Evolutionary conservation across 1,139 yeast species (phyloP).

Genomic region (Magnusiomyces clavatus): DNA sequence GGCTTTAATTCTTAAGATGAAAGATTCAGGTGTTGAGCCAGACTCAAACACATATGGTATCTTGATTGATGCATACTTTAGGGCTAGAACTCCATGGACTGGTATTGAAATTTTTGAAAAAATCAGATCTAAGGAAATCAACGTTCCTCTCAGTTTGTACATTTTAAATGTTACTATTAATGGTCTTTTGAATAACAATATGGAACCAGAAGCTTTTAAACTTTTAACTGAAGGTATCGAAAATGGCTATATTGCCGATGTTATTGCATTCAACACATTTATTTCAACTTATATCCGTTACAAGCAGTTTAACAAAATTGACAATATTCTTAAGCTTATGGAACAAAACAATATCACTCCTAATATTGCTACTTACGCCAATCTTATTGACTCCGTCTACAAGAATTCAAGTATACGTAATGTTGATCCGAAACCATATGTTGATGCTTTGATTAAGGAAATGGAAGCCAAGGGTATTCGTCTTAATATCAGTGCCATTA

Average conservation of each 20-base stretch:
- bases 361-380: constrained; percentile 62
- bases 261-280: constrained; percentile 37
- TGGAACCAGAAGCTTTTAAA: constrained; percentile 26
- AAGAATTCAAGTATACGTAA: constrained; percentile 42
- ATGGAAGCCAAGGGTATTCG: constrained; percentile 39
- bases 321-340: constrained; percentile 33
- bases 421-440: constrained; percentile 37
- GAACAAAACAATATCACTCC: constrained; percentile 40
- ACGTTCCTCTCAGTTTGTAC: constrained; percentile 21
- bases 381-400: constrained; percentile 49
- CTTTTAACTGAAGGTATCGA: constrained; percentile 28
- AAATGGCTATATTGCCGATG: constrained; percentile 31
- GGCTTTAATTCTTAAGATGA: constrained; percentile 35
- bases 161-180: constrained; percentile 31
- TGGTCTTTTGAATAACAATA: constrained; percentile 25
- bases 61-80: constrained; percentile 33
- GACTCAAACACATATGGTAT: constrained; percentile 34
- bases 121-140: constrained; percentile 18
- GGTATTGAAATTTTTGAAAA: constrained; percentile 29
- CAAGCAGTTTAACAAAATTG: constrained; percentile 32
- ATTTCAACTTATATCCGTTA: constrained; percentile 29
- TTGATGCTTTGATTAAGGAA: constrained; percentile 37
- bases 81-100: constrained; percentile 25
- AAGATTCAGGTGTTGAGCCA: constrained; percentile 32
- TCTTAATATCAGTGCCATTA: constrained; percentile 45